These are phyloP conservation scores for Thymus quinquecostatus DNA, from an alignment of 257 asterid genomes.

Conservation along the genomic window DNA sequence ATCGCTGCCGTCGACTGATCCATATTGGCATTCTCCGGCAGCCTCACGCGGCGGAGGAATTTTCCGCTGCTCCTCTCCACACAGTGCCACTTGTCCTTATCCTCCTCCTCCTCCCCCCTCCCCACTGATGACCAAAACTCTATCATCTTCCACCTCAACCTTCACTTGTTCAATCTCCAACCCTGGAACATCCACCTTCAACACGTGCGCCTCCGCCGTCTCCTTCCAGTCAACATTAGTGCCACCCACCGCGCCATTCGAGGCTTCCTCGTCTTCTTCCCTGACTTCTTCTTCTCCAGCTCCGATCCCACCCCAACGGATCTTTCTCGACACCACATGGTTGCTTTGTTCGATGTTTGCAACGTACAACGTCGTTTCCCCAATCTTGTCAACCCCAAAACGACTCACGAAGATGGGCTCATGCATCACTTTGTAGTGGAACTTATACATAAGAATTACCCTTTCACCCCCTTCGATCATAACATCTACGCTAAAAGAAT, in stretches of 20 bases:
- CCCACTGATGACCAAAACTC: slow-evolving; percentile 29
- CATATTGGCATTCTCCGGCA: slow-evolving; percentile 33
- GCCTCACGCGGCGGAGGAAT: slow-evolving; percentile 33
- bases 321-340: background rate
- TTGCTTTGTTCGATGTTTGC: background rate
- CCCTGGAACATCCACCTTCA: slow-evolving; percentile 13
- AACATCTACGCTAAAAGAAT: background rate
- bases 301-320: background rate
- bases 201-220: slow-evolving; percentile 12
- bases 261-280: background rate
- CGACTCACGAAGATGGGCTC: background rate
- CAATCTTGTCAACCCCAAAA: background rate
- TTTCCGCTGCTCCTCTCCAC: slow-evolving; percentile 31
- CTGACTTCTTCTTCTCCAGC: background rate
- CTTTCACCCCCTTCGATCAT: background rate
- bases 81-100: slow-evolving; percentile 22
- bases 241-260: background rate
- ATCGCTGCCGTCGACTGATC: slow-evolving; percentile 25
- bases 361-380: background rate
- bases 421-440: background rate
- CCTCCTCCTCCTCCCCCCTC: slow-evolving; percentile 37
- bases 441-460: background rate
- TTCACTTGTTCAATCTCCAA: background rate
- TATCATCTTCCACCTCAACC: slow-evolving; percentile 10
- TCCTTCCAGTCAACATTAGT: background rate